Percentiles rank a stretch among this genome's conserved stretches.
Conservation (phyloP, 1,284 basidiomycete species). For the Papiliotrema fonsecae region DNA sequence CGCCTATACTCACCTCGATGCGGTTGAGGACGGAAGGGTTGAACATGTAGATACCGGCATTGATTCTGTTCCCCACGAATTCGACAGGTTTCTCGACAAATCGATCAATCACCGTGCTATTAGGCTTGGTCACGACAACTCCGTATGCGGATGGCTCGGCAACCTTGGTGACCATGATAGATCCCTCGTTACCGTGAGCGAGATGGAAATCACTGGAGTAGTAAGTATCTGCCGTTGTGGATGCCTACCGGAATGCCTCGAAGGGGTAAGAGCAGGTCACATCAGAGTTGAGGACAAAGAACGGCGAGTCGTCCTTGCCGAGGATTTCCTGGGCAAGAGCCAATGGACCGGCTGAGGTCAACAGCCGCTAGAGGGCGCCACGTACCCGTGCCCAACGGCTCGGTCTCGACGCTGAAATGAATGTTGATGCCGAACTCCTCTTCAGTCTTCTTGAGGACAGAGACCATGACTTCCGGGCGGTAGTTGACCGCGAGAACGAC, state of each 20-base stretch:
- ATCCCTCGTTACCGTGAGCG: slow-evolving; percentile 53
- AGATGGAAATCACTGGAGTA: slow-evolving; percentile 51
- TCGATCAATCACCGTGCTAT: slow-evolving; percentile 52
- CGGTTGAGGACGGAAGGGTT: slow-evolving; percentile 53
- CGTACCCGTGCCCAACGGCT: slow-evolving; percentile 54
- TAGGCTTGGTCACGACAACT: slow-evolving; percentile 53
- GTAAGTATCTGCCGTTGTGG: neutral
- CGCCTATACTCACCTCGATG: slow-evolving; percentile 47
- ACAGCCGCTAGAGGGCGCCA: slow-evolving; percentile 3
- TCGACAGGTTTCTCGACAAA: slow-evolving; percentile 56
- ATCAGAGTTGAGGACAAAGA: slow-evolving; percentile 56
- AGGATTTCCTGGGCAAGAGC: slow-evolving; percentile 53
- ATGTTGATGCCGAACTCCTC: slow-evolving; percentile 55
- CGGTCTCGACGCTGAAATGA: slow-evolving; percentile 54
- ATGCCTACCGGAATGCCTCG: slow-evolving; percentile 49
- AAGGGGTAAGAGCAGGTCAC: slow-evolving; percentile 55
- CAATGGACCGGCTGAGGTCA: slow-evolving; percentile 51
- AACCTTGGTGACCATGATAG: slow-evolving; percentile 56
- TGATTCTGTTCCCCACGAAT: slow-evolving; percentile 56
- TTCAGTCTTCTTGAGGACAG: slow-evolving; percentile 53
- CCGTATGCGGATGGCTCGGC: slow-evolving; percentile 55
- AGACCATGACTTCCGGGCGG: slow-evolving; percentile 54
- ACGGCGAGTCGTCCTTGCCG: slow-evolving; percentile 54
- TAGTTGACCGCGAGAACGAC: slow-evolving; percentile 56
- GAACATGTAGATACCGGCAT: slow-evolving; percentile 58